Evolutionary conservation across 2,329 filamentous ascomycete genomes (phyloP).

Genomic region (Pseudocercospora crystallina): DNA sequence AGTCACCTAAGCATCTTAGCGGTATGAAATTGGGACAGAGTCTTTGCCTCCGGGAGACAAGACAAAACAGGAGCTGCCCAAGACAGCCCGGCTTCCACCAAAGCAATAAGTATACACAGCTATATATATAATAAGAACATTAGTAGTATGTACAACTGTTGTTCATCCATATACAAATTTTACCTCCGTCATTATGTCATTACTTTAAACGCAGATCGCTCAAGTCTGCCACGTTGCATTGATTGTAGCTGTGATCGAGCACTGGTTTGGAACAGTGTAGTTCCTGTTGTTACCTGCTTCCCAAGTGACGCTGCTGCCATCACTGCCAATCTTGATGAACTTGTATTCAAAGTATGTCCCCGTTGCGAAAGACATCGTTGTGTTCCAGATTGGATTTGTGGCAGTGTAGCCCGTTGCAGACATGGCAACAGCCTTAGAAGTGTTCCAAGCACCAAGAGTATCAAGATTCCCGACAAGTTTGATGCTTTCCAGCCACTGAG

Average conservation of each 20-base stretch:
- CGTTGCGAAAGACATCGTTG: conserved; percentile 54
- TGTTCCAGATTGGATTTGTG: conserved; percentile 62
- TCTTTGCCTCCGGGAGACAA: too few relatives aligned
- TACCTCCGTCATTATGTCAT: too few relatives aligned
- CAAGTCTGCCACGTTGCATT: conserved; percentile 39
- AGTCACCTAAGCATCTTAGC: too few relatives aligned
- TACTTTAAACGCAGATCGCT: too few relatives aligned
- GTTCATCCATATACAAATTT: too few relatives aligned
- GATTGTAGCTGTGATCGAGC: conserved; percentile 35
- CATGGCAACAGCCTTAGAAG: conserved; percentile 54
- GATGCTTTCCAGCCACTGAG: conserved; percentile 62
- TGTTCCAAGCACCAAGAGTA: conserved; percentile 62
- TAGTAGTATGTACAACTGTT: too few relatives aligned
- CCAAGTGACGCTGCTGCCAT: conserved; percentile 59
- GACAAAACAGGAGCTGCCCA: too few relatives aligned
- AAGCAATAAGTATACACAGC: not conserved
- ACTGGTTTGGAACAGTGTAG: conserved; percentile 43
- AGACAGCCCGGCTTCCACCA: too few relatives aligned
- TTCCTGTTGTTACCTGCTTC: conserved; percentile 57
- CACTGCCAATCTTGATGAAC: conserved; percentile 60
- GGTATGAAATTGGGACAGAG: too few relatives aligned
- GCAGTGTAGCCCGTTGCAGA: conserved; percentile 59
- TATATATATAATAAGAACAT: too few relatives aligned
- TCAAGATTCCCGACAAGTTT: conserved; percentile 62
- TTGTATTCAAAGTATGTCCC: conserved; percentile 58